Conservation (phyloP, 139 green algal genomes). For the Chlorella sp. region DNA sequence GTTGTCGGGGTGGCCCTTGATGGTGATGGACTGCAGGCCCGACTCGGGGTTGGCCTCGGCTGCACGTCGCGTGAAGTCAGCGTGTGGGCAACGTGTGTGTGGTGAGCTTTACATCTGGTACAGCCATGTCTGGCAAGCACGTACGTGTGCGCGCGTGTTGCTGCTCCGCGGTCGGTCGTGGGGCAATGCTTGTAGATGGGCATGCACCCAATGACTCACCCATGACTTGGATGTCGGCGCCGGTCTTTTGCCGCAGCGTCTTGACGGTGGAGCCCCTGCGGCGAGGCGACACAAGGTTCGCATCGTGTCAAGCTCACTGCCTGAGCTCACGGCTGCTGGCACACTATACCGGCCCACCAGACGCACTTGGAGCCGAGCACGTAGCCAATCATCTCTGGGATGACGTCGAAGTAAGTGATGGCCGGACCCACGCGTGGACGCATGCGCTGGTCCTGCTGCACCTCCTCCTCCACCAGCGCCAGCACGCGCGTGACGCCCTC, state of each 20-base stretch:
- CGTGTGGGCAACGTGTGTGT: too few species aligned
- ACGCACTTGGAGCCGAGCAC: conserved; percentile 8
- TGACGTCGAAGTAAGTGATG: conserved; percentile 4
- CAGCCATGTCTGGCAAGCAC: too few species aligned
- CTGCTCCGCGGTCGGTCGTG: too few species aligned
- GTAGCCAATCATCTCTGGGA: conserved; percentile 16
- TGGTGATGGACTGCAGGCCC: conserved; percentile 8
- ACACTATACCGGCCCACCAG: too few species aligned
- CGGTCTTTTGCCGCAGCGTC: conserved; percentile 4
- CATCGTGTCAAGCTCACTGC: neutral
- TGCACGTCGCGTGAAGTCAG: neutral
- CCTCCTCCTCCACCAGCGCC: conserved; percentile 1
- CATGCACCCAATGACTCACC: too few species aligned
- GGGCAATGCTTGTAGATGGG: too few species aligned
- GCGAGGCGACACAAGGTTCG: too few species aligned
- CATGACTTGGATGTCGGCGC: conserved; percentile 8
- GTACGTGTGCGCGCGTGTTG: neutral
- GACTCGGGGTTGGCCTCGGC: conserved; percentile 8
- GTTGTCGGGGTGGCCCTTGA: neutral
- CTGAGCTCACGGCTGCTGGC: neutral
- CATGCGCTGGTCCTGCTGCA: neutral
- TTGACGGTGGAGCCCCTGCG: conserved; percentile 8
- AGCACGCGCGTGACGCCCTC: conserved; percentile 1
- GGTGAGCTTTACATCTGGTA: too few species aligned
- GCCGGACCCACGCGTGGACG: neutral